Percentiles rank a stretch among this genome's conserved stretches.
phyloP scores from a whole-genome alignment of 2,329 filamentous ascomycete species.

The Talaromyces islandicus region DNA sequence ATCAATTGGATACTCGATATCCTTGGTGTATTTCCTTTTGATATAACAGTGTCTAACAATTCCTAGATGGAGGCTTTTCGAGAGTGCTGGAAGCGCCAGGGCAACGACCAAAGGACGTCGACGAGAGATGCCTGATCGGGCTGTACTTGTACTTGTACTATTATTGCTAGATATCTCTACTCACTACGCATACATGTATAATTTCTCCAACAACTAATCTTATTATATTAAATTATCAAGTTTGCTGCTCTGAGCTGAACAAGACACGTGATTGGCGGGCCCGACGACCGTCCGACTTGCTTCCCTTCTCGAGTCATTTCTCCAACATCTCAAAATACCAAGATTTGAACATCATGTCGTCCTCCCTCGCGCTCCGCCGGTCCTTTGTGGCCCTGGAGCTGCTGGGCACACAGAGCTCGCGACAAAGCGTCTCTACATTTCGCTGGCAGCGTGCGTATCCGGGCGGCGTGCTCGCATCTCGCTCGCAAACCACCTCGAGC shows the following conservation, averaged over 20 bases:
- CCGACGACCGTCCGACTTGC: not conserved
- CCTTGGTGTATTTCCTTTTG: not conserved
- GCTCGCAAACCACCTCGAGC: constrained; percentile 2
- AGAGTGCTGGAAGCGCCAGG: constrained; percentile 84
- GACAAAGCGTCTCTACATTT: not conserved
- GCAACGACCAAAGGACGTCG: constrained; percentile 77
- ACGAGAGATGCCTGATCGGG: constrained; percentile 58
- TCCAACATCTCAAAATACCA: not conserved
- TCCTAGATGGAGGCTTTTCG: constrained; percentile 80
- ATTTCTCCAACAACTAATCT: not conserved
- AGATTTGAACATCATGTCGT: constrained; percentile 6
- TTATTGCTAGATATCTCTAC: not conserved
- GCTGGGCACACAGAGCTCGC: not conserved
- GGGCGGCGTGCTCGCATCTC: not conserved
- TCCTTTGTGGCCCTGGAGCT: constrained; percentile 10
- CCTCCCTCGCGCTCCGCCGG: constrained; percentile 7
- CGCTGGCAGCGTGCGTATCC: not conserved
- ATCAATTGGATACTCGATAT: not conserved
- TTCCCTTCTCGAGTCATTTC: too few species aligned
- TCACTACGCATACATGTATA: not conserved
- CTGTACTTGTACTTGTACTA: not conserved
- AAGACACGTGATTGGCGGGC: constrained; percentile 3
- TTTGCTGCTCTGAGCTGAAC: not conserved
- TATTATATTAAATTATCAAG: not conserved
- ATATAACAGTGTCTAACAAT: not conserved